Evolutionary conservation across 352 stramenopile species (phyloP).

Genomic region (Phytophthora capsici): DNA sequence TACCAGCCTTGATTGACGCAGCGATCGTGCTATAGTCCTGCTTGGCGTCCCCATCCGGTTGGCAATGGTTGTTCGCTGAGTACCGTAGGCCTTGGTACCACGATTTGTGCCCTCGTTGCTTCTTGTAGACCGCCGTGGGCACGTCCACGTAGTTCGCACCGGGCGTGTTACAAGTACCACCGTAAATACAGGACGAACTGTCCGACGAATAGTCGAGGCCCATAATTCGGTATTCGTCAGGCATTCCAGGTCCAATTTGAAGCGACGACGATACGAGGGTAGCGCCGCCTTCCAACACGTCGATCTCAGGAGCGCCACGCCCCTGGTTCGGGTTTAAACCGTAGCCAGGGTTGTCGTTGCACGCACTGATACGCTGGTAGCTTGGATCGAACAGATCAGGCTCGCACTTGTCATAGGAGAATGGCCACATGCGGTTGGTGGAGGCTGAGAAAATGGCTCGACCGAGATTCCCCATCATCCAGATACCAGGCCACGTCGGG

Average conservation of each 20-base stretch:
- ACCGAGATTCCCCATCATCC: constrained; percentile 96
- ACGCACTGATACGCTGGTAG: constrained; percentile 88
- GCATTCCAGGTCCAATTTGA: constrained; percentile 86
- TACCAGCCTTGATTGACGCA: constrained; percentile 44
- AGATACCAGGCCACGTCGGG: constrained; percentile 95
- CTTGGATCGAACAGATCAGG: constrained; percentile 47
- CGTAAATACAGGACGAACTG: constrained; percentile 46
- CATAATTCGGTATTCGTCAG: constrained; percentile 62
- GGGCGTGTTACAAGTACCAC: constrained; percentile 38
- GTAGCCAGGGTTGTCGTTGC: constrained; percentile 90
- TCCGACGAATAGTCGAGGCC: constrained; percentile 31
- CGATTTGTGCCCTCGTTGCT: constrained; percentile 48
- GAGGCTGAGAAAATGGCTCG: constrained; percentile 95
- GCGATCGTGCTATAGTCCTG: constrained; percentile 51
- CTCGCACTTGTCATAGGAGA: constrained; percentile 94
- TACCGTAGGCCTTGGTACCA: constrained; percentile 73
- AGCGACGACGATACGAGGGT: constrained; percentile 87
- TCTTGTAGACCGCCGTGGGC: constrained; percentile 44
- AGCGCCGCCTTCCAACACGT: constrained; percentile 91
- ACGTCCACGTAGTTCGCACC: constrained; percentile 55
- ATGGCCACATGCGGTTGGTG: constrained; percentile 97
- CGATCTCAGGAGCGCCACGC: constrained; percentile 94
- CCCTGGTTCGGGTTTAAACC: constrained; percentile 87
- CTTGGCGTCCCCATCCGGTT: constrained; percentile 22
- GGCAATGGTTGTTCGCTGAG: constrained; percentile 58